Conservation (phyloP, 2,329 filamentous ascomycete genomes). For the Aspergillus ochraceus region DNA sequence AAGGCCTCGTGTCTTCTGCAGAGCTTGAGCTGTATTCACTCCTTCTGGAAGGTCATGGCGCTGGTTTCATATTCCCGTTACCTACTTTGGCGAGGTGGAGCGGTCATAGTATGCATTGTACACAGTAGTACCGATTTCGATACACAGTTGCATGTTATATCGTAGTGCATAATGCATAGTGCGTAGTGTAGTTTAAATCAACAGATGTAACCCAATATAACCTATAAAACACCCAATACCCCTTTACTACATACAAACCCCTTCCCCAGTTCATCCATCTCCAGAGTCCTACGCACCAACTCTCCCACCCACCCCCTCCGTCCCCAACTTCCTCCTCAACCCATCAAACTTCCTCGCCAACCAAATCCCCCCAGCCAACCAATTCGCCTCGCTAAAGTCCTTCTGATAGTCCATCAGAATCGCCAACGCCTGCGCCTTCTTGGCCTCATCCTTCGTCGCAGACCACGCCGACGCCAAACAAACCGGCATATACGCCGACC, state of each 20-base stretch:
- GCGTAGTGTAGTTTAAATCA: too few species aligned
- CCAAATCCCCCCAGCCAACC: constrained; percentile 11
- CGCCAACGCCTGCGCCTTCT: constrained; percentile 12
- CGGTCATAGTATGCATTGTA: too few species aligned
- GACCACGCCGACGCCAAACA: constrained; percentile 22
- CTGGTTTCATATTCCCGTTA: too few species aligned
- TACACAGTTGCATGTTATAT: too few species aligned
- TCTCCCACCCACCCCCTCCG: background rate
- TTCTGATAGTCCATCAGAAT: constrained; percentile 21
- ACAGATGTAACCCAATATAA: too few species aligned
- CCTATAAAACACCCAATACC: background rate
- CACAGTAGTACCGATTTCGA: too few species aligned
- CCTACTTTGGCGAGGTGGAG: too few species aligned
- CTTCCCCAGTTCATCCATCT: background rate
- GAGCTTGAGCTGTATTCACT: too few species aligned
- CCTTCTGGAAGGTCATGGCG: too few species aligned
- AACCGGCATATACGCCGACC: constrained; percentile 19
- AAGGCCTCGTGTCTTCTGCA: too few species aligned
- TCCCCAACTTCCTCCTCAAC: background rate
- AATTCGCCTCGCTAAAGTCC: constrained; percentile 20
- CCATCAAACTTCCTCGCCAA: constrained; percentile 7
- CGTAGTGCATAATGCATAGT: too few species aligned
- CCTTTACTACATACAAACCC: background rate
- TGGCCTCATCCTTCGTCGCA: constrained; percentile 12
- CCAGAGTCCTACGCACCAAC: background rate